phyloP scores from a whole-genome alignment of 805 yeast species.

The Candida verbasci region DNA sequence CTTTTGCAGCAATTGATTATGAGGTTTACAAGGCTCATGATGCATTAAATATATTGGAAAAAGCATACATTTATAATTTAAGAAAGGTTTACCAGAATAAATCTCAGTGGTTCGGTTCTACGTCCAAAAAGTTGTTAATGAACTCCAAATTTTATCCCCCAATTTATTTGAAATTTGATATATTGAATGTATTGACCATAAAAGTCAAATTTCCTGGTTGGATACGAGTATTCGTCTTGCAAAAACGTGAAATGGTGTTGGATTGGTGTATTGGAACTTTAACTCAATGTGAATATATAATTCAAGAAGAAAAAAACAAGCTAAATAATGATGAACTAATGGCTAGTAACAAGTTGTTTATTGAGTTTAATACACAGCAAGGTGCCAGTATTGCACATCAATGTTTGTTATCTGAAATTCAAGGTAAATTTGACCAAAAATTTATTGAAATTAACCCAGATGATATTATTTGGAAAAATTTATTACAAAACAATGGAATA shows the following conservation, averaged over 20 bases:
- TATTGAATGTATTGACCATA: conserved; percentile 16
- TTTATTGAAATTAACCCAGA: conserved; percentile 55
- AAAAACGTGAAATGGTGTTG: conserved; percentile 16
- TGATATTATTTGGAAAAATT: conserved; percentile 71
- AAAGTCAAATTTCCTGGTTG: conserved; percentile 29
- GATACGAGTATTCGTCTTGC: conserved; percentile 19
- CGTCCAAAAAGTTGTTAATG: not conserved
- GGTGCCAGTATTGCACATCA: conserved; percentile 67
- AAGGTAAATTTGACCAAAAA: conserved; percentile 40
- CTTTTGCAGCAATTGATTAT: conserved; percentile 16
- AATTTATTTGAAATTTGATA: conserved; percentile 18
- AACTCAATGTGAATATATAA: conserved; percentile 9
- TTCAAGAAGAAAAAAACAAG: conserved; percentile 17
- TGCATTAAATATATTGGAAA: conserved; percentile 26
- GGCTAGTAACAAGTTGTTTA: conserved; percentile 46
- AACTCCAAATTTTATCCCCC: conserved; percentile 30
- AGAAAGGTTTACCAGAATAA: conserved; percentile 1
- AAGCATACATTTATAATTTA: conserved; percentile 13
- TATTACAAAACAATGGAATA: conserved; percentile 36
- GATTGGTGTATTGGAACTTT: conserved; percentile 26
- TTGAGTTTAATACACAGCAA: conserved; percentile 53
- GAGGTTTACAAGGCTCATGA: conserved; percentile 19
- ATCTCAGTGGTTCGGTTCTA: not conserved
- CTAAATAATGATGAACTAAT: conserved; percentile 16
- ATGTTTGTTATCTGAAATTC: conserved; percentile 41